These are phyloP conservation scores for Penicillium nucicola DNA, from an alignment of 495 filamentous ascomycete species.

Conservation along the genomic window DNA sequence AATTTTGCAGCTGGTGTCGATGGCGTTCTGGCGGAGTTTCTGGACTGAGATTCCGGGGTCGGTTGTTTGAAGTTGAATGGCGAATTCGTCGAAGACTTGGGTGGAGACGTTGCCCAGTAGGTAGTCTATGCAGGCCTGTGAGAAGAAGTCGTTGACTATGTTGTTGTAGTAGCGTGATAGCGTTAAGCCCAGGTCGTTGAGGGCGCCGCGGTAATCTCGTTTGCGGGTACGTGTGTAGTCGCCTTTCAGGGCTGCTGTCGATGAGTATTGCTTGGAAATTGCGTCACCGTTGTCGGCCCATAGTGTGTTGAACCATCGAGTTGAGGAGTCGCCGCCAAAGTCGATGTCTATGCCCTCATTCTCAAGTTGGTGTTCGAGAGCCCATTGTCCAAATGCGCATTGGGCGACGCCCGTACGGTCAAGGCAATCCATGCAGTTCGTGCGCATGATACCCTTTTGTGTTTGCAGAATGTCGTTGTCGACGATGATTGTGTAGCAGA, in stretches of 20 bases:
- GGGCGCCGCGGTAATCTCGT: constrained; percentile 83
- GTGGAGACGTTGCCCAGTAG: constrained; percentile 84
- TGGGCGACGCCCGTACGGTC: constrained; percentile 94
- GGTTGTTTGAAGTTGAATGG: constrained; percentile 78
- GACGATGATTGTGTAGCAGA: constrained; percentile 60
- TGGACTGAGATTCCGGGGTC: constrained; percentile 84
- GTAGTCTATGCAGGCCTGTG: constrained; percentile 90
- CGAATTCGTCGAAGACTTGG: constrained; percentile 86
- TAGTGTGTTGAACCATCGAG: constrained; percentile 86
- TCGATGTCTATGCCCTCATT: constrained; percentile 70
- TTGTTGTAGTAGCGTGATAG: constrained; percentile 67
- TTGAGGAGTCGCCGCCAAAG: constrained; percentile 65
- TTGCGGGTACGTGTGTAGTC: constrained; percentile 91
- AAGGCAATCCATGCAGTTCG: constrained; percentile 97
- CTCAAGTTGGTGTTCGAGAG: constrained; percentile 71
- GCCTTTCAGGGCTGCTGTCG: constrained; percentile 89
- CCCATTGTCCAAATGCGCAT: constrained; percentile 74
- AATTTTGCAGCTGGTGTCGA: constrained; percentile 79
- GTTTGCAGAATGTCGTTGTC: constrained; percentile 46
- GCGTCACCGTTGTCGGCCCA: constrained; percentile 91
- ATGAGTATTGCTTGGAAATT: constrained; percentile 67
- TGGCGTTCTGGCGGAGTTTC: constrained; percentile 80
- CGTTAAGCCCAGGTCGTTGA: constrained; percentile 90
- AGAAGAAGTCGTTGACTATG: constrained; percentile 94
- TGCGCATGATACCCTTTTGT: constrained; percentile 76